Evolutionary conservation across 805 yeast species (phyloP), one percentile per base, ranked within the genome.

Genomic region (Saccharomyces kudriavzevii): DNA sequence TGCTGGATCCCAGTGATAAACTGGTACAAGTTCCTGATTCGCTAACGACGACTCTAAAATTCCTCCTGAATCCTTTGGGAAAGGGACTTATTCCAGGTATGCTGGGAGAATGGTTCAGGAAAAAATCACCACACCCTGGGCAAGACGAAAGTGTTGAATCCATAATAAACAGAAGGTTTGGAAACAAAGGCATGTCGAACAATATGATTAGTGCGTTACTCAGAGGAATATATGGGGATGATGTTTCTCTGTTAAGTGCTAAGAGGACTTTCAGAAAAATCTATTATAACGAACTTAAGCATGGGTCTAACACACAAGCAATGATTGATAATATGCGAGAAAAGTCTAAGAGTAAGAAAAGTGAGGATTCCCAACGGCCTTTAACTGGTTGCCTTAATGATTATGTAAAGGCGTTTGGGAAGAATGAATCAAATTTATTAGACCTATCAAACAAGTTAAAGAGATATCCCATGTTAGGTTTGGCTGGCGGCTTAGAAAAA

Each of bases 171-270:
- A 73, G 97, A 58, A 70, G 97, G 56, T 84, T 90, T 65, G 91
- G 91, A 2, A 73, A 74, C 8, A 62, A 64, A 1, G 52, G 70
- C 10, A 52, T 73, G 2, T 68, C 85, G 4, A 72, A 74, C 8
- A 83, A 87, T 50, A 70, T 92, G 13, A 70, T 87, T 22, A 87
- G 96, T 68, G 98, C 96, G 0, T 71, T 90, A 3, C 74, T 86
- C 66, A 89, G 90, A 63, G 99, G 99, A 0, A 83, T 94, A 0
- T 92, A 90, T 68, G 97, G 96, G 1, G 94, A 89, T n/a, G 96
- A 91, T 67, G 76, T 82, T 1, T 62, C 75, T 5, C 73, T 79
- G 53, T 69, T 92, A 49, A 87, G 96, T 72, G 82, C 85, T 0
- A 70, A 78, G 22, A 75, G 86, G 3, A 75, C 88, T 0, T 65